A percentile compares a stretch with the other conserved stretches of the same genome.
Conservation (phyloP, 805 yeast species). For the Sugiyamaella marilandica region DNA sequence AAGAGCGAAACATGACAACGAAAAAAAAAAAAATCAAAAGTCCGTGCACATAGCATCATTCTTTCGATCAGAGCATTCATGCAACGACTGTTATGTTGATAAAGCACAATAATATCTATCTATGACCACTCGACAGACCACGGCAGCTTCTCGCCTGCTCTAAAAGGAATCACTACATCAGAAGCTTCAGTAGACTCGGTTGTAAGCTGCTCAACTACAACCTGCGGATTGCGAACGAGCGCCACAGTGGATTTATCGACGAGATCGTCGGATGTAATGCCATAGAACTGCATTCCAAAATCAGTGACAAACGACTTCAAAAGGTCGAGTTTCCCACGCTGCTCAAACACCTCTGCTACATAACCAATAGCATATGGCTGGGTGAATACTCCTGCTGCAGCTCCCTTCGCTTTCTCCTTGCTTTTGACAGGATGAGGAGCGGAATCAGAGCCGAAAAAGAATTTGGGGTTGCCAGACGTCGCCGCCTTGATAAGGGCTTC, state of each 20-base stretch:
- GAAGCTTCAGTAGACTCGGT: constrained; percentile 33
- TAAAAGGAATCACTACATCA: constrained; percentile 73
- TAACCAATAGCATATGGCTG: constrained; percentile 80
- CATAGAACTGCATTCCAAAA: constrained; percentile 69
- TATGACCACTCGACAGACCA: constrained; percentile 72
- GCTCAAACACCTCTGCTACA: constrained; percentile 80
- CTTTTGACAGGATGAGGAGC: constrained; percentile 91
- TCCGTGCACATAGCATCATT: too few species aligned
- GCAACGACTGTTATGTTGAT: too few species aligned
- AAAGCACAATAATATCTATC: too few species aligned
- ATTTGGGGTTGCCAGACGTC: constrained; percentile 83
- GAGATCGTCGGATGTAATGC: constrained; percentile 43
- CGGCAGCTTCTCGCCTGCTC: constrained; percentile 66
- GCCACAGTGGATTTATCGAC: constrained; percentile 39
- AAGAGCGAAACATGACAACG: too few species aligned
- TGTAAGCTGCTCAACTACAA: constrained; percentile 35
- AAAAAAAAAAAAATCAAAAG: too few species aligned
- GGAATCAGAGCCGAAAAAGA: constrained; percentile 95
- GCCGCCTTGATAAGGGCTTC: constrained; percentile 83
- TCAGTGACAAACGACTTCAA: constrained; percentile 72
- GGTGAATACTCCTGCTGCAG: constrained; percentile 97
- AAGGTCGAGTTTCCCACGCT: constrained; percentile 55
- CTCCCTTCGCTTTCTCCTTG: constrained; percentile 73
- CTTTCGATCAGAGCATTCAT: too few species aligned
- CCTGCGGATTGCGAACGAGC: constrained; percentile 47